Base-by-base conservation (phyloP, 1,284 basidiomycete species). In the Austroboletus niveus region DNA sequence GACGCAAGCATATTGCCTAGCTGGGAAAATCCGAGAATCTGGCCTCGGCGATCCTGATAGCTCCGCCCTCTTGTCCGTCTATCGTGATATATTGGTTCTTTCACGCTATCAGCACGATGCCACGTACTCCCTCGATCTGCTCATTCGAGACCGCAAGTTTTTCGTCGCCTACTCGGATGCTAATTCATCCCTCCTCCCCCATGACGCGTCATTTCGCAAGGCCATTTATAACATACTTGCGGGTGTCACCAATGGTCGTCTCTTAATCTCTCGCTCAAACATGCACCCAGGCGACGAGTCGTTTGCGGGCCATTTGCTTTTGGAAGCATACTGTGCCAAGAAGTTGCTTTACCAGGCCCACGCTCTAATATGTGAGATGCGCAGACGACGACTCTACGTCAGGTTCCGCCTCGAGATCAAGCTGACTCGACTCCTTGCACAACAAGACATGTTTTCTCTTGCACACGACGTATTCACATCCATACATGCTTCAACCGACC, bases 401-500 rank as follows among this genome's bases (percentile, higher is more conserved):
- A 55, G 60, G 1, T 49, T 60, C 20, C 42, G 56, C 34, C 53
- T 72, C 20, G 70, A 72, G 45, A 59, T 78, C 35, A 52, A 54
- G 32, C 53, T 84, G 40, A 72, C 80, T 29, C 75, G 74, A 44
- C 63, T 71, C 10, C 74, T 86, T 30, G 75, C 72, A n/a, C 71
- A 66, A 41, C 67, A 65, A 14, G 62, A 73, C 47, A 48, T 64
- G 20, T 73, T 76, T 55, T 65, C 70, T 41, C 62, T 68, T 5
- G 85, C 84, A 10, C 73, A 75, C 52, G 60, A 65, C 10, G 57
- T 85, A 22, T 82, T 70, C 59, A 35, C 59, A 12, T 58, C 66
- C 6, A 48, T 75, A 35, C 42, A 63, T 22, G 59, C 60, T 30
- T 54, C 60, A 30, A 50, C 49, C 38, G 47, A 56, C 36, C 56